A percentile compares a stretch with the other conserved stretches of the same genome.
These are phyloP conservation scores for Colletotrichum sp. DNA, from an alignment of 2,329 filamentous ascomycete species.

Conservation along the genomic window DNA sequence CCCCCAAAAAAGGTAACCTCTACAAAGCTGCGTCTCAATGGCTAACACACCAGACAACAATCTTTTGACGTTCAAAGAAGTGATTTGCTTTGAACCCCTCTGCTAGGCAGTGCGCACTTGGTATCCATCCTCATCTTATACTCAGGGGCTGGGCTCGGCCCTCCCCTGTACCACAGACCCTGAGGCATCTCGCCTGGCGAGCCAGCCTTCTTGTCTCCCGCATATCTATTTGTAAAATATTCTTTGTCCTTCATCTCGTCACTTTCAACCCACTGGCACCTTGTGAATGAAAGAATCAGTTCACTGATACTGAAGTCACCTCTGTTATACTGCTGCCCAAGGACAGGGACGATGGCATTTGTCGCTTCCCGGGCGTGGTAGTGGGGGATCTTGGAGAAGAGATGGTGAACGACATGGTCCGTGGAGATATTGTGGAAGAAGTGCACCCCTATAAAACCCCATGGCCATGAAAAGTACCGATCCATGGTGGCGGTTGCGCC, in stretches of 20 bases:
- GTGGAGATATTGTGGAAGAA: neutral
- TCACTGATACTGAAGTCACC: neutral
- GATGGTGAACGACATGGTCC: neutral
- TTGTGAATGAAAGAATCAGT: neutral
- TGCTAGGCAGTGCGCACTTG: neutral
- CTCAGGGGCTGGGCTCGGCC: neutral
- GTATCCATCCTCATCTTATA: neutral
- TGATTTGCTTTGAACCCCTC: neutral
- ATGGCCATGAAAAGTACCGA: neutral
- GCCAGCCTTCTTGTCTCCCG: neutral
- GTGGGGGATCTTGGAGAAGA: neutral
- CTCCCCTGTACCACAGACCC: neutral
- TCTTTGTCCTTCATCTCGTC: neutral
- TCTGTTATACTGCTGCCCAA: neutral
- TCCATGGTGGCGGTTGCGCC: neutral
- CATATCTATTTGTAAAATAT: neutral
- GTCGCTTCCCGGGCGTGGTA: neutral
- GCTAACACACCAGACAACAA: neutral
- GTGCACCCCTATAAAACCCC: neutral
- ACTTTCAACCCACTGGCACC: neutral
- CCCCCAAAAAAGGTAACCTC: neutral
- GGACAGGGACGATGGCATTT: neutral
- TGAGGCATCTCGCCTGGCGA: neutral
- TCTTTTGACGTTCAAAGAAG: neutral
- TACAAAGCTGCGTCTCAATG: neutral